phyloP scores from a whole-genome alignment of 2,329 filamentous ascomycete genomes.

The Lasiodiplodia hormozganensis region DNA sequence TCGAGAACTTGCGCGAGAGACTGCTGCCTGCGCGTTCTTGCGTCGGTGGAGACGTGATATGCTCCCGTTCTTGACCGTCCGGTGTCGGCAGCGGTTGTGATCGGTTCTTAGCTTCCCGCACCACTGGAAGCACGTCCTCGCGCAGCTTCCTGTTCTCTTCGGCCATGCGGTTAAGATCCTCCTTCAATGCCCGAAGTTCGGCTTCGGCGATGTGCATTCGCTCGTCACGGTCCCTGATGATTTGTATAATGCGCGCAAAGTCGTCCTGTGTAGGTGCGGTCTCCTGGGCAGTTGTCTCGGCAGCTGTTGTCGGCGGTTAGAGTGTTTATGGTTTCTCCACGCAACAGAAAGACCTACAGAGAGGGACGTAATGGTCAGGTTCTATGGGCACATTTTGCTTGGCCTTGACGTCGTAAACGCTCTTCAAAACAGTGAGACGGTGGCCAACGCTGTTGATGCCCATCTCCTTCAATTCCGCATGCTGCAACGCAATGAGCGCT shows the following conservation, averaged over 20 bases:
- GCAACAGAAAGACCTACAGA: conserved; percentile 66
- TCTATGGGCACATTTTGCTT: conserved; percentile 91
- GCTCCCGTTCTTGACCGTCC: conserved; percentile 44
- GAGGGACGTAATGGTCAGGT: conserved; percentile 89
- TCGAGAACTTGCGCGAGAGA: conserved; percentile 60
- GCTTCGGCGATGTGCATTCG: conserved; percentile 83
- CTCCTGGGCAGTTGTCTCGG: conserved; percentile 85
- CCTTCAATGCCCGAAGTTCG: conserved; percentile 77
- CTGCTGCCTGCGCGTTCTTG: conserved; percentile 52
- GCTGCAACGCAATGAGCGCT: conserved; percentile 83
- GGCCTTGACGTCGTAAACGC: conserved; percentile 94
- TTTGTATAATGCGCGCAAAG: conserved; percentile 87
- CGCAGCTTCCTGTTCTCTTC: conserved; percentile 89
- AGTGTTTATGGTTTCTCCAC: not conserved
- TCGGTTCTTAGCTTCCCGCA: conserved; percentile 89
- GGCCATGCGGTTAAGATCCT: conserved; percentile 57
- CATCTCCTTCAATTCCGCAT: conserved; percentile 95
- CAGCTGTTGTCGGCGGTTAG: conserved; percentile 63
- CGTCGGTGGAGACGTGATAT: conserved; percentile 44
- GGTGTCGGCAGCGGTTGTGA: conserved; percentile 80
- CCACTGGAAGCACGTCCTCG: conserved; percentile 88
- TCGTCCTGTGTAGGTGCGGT: conserved; percentile 90
- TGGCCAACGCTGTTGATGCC: conserved; percentile 92
- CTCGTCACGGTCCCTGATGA: conserved; percentile 88
- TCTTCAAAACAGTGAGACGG: conserved; percentile 91